Conservation (phyloP, 2,329 filamentous ascomycete species). For the Aspergillus japonicus region DNA sequence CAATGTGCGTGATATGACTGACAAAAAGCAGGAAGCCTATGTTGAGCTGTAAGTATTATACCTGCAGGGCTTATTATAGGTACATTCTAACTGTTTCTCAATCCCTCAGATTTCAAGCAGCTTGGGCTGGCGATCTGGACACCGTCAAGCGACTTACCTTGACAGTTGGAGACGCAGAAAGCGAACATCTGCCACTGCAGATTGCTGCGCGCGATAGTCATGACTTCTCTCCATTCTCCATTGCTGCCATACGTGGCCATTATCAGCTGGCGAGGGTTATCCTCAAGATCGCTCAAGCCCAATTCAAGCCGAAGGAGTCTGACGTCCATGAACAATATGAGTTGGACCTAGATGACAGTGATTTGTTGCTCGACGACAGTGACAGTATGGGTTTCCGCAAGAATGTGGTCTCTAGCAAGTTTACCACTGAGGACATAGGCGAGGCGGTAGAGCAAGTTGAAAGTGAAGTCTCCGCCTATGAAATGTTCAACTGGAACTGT, state of each 20-base stretch:
- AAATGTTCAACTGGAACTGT: slow-evolving; percentile 49
- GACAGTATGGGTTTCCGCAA: slow-evolving; percentile 32
- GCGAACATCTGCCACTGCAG: slow-evolving; percentile 60
- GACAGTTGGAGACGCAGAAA: slow-evolving; percentile 41
- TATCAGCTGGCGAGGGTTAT: slow-evolving; percentile 62
- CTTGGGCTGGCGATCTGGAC: slow-evolving; percentile 67
- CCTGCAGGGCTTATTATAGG: background rate
- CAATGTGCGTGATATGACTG: slow-evolving; percentile 48
- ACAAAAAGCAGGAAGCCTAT: slow-evolving; percentile 59
- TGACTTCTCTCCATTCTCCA: slow-evolving; percentile 61
- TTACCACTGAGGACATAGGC: slow-evolving; percentile 75
- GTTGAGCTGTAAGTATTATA: slow-evolving; percentile 56
- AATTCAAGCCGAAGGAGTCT: slow-evolving; percentile 33
- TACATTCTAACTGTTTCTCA: slow-evolving; percentile 31
- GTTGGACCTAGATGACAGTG: slow-evolving; percentile 18
- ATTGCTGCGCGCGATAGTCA: slow-evolving; percentile 58
- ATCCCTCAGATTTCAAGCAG: slow-evolving; percentile 59
- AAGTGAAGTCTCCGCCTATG: slow-evolving; percentile 57
- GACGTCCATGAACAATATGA: slow-evolving; percentile 41
- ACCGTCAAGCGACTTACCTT: slow-evolving; percentile 50
- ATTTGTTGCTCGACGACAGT: slow-evolving; percentile 9
- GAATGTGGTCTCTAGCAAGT: slow-evolving; percentile 63
- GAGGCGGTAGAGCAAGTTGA: slow-evolving; percentile 68
- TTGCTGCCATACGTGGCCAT: slow-evolving; percentile 68
- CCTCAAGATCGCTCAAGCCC: slow-evolving; percentile 67